Base-by-base conservation (phyloP, 768 basidiomycete genomes). In the Suillus luteus region DNA sequence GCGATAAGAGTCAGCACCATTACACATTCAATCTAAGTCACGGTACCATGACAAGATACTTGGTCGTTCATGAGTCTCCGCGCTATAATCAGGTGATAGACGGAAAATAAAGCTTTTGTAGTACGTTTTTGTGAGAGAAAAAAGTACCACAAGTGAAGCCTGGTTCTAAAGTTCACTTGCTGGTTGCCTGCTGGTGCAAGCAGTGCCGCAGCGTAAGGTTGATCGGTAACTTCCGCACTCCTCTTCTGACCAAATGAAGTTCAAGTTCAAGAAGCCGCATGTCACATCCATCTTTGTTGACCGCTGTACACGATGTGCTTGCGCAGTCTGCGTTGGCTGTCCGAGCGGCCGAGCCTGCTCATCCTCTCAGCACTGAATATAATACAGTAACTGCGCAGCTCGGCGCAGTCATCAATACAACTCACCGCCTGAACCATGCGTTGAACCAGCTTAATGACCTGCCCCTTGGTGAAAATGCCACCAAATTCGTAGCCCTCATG, bases 401-500 rank as follows among this genome's bases (percentile, higher is more conserved):
- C 55, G 81, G 82, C 63, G 79, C 84, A 24, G 72, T 88, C 12
- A 77, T 87, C 57, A 78, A 83, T 60, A 75, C 82, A 11, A 80
- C 86, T 14, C 78, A 81, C 44, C 82, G 86, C 67, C 73, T 89
- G 15, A 81, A 82, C 3, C 77, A 82, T 71, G 87, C 86, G 0
- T 75, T 91, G 33, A 77, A 67, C 10, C 74, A 81, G 33, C 70
- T 82, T 57, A 85, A 85, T 27, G 59, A 63, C 67, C 65, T 81
- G 17, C 73, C 86, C 8, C 75, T 81, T 12, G 80, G 83, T 9
- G 80, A 86, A 65, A 80, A 83, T 35, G 87, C 88, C 57, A 81
- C 87, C 15, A 92, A 91, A 68, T 80, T 91, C 7, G 79, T 89
- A 40, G 90, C 90, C 17, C 79, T 86, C 31, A 78, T 91, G 68